A percentile compares a stretch with the other conserved stretches of the same genome.
Conservation (phyloP, 768 basidiomycete genomes). For the Pisolithus tinctorius region DNA sequence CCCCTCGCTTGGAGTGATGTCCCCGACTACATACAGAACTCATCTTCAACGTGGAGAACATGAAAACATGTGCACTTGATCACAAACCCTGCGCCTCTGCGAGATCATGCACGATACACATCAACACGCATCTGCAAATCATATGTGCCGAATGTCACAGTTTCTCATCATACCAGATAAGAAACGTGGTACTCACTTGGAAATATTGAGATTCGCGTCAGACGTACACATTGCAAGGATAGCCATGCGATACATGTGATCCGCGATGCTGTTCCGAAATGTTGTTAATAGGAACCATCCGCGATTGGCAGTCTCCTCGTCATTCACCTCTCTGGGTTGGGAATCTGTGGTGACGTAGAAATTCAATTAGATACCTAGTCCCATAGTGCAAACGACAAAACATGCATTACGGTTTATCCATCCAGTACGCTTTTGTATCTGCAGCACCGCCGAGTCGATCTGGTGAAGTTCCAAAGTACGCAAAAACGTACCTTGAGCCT, state of each 20-base stretch:
- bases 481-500: slow-evolving; percentile 64
- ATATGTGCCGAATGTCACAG: background rate
- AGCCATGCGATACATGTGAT: slow-evolving; percentile 98
- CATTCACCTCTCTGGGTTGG: slow-evolving; percentile 70
- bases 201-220: slow-evolving; percentile 60
- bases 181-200: slow-evolving; percentile 49
- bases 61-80: background rate
- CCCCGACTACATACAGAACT: slow-evolving; percentile 57
- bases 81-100: slow-evolving; percentile 84
- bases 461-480: background rate
- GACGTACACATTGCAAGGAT: slow-evolving; percentile 86
- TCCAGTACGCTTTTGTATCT: slow-evolving; percentile 95
- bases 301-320: background rate
- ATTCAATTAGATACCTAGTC: background rate
- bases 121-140: slow-evolving; percentile 67
- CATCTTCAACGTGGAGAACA: background rate
- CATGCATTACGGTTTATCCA: slow-evolving; percentile 74
- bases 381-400: background rate
- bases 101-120: slow-evolving; percentile 89
- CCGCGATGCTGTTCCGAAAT: slow-evolving; percentile 61
- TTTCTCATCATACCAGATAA: background rate
- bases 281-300: background rate
- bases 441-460: slow-evolving; percentile 2
- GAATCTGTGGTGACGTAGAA: slow-evolving; percentile 45
- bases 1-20: slow-evolving; percentile 87